Conservation (phyloP, 768 basidiomycete species). For the Phylloporus rhodoxanthus region DNA sequence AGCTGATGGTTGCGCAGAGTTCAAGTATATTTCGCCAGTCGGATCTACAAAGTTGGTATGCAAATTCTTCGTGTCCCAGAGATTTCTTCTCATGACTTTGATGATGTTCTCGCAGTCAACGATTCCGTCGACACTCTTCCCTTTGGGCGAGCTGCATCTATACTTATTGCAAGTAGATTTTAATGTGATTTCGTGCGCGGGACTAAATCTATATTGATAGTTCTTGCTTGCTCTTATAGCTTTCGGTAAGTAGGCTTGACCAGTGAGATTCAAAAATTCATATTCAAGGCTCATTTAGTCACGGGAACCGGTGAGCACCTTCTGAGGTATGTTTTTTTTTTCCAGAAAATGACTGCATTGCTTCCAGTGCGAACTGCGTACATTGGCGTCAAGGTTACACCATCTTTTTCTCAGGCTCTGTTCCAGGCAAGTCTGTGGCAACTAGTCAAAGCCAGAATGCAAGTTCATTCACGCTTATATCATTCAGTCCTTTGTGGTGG, state of each 20-base stretch:
- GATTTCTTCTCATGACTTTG: background rate
- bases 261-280: background rate
- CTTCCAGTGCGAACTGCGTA: conserved; percentile 10
- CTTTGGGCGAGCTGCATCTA: conserved; percentile 8
- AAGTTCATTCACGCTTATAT: background rate
- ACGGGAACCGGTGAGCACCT: conserved; percentile 4
- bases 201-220: conserved; percentile 1
- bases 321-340: background rate
- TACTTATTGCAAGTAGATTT: conserved; percentile 8
- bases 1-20: conserved; percentile 6
- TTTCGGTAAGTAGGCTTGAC: conserved; percentile 6
- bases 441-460: background rate
- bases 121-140: conserved; percentile 1
- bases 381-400: conserved; percentile 5
- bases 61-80: background rate
- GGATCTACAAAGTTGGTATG: conserved; percentile 7
- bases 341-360: conserved; percentile 1
- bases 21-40: conserved; percentile 11
- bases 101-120: conserved; percentile 3
- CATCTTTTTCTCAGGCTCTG: background rate
- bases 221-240: conserved; percentile 6
- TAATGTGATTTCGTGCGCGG: background rate
- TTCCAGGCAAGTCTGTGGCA: conserved; percentile 9
- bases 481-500: conserved; percentile 4
- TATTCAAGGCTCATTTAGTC: background rate